These are phyloP conservation scores for Diplodia scrobiculata DNA, from an alignment of 2,329 filamentous ascomycete genomes.

Conservation along the genomic window DNA sequence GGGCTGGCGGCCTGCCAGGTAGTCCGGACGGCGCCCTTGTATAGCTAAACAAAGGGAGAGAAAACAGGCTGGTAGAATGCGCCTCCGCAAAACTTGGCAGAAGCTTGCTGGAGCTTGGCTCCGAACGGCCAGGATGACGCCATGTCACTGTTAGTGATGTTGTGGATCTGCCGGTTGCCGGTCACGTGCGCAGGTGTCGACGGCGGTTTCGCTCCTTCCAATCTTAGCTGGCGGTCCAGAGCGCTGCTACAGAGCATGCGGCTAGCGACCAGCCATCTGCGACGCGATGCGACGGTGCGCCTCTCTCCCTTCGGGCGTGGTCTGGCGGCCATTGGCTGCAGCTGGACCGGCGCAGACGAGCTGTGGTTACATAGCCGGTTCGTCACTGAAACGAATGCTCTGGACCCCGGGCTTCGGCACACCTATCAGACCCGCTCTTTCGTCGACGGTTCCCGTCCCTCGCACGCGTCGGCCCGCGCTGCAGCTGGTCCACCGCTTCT, in stretches of 20 bases:
- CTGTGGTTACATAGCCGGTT: not conserved
- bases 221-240: not conserved
- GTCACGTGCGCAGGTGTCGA: constrained; percentile 15
- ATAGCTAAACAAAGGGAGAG: not conserved
- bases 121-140: not conserved
- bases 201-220: not conserved
- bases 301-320: not conserved
- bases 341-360: too few species aligned
- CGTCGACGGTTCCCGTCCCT: not conserved
- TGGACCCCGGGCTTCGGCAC: too few species aligned
- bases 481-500: not conserved
- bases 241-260: not conserved
- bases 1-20: not conserved
- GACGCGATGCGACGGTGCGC: not conserved
- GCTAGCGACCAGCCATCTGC: not conserved
- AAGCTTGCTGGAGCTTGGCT: constrained; percentile 15
- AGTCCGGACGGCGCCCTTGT: not conserved
- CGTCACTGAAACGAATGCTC: not conserved
- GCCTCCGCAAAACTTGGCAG: constrained; percentile 15
- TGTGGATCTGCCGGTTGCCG: not conserved
- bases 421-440: not conserved
- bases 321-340: not conserved
- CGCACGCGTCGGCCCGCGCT: constrained; percentile 1
- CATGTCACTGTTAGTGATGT: not conserved
- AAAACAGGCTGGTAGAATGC: not conserved